Evolutionary conservation across 163 green algal species (phyloP).

Genomic region (Picocystis sp.): DNA sequence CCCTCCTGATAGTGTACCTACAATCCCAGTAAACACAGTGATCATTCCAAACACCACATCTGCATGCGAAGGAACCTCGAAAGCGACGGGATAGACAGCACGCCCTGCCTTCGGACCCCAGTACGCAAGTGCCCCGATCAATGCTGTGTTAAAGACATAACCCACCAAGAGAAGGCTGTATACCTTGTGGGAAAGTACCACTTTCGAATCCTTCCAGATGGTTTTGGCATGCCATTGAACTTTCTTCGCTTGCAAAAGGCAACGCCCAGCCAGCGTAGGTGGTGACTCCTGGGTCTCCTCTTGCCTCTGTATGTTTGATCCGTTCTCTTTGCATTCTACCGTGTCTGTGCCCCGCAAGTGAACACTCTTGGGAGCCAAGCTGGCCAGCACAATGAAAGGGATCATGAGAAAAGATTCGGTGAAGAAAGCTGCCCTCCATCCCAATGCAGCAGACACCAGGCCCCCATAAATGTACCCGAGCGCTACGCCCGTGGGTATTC

Average conservation of each 20-base stretch:
- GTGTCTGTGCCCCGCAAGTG: background rate
- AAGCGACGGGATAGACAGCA: constrained; percentile 41
- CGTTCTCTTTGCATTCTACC: too few species aligned
- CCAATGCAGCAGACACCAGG: constrained; percentile 21
- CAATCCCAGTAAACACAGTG: constrained; percentile 63
- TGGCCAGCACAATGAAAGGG: constrained; percentile 50
- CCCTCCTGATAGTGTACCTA: constrained; percentile 46
- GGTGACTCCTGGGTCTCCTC: background rate
- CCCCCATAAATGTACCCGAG: constrained; percentile 57
- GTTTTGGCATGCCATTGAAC: background rate
- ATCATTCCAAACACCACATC: constrained; percentile 75
- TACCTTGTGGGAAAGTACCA: constrained; percentile 5
- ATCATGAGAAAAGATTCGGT: constrained; percentile 50
- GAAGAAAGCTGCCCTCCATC: constrained; percentile 64
- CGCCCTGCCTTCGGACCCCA: constrained; percentile 71
- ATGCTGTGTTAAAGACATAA: constrained; percentile 42
- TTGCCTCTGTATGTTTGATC: background rate
- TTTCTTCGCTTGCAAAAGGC: background rate
- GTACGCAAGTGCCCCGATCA: constrained; percentile 74
- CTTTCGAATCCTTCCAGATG: constrained; percentile 3
- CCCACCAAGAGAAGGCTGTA: constrained; percentile 22
- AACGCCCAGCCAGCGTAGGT: background rate
- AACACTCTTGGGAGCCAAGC: constrained; percentile 1
- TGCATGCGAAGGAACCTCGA: constrained; percentile 20
- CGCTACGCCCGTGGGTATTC: constrained; percentile 77